Conservation (phyloP, 2,329 filamentous ascomycete genomes). For the Daldinia sp. region DNA sequence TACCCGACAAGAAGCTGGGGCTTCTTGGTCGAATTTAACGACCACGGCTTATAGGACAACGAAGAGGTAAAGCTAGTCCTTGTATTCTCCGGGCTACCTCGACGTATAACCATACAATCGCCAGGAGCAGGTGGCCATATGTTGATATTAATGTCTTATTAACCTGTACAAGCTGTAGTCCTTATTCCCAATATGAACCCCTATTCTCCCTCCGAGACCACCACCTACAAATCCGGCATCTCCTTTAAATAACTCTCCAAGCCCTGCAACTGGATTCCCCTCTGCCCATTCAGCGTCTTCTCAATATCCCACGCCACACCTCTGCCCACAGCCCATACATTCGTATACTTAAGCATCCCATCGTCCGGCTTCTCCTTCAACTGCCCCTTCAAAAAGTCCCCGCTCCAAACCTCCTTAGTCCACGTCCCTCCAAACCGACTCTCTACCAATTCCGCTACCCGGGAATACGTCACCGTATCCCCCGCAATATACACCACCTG, state of each 20-base stretch:
- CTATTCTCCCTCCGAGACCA: not conserved
- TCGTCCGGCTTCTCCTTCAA: constrained; percentile 55
- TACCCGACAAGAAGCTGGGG: no score
- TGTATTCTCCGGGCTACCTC: no score
- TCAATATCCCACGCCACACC: constrained; percentile 62
- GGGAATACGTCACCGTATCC: constrained; percentile 61
- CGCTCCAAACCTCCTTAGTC: constrained; percentile 53
- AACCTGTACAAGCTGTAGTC: not conserved
- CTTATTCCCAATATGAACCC: not conserved
- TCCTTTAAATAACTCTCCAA: constrained; percentile 50
- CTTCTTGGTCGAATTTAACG: no score
- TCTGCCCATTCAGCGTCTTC: constrained; percentile 56
- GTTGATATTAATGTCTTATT: not conserved
- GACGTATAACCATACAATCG: no score
- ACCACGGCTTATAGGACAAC: no score
- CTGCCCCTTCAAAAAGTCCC: constrained; percentile 52
- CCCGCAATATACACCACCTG: constrained; percentile 60
- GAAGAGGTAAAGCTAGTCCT: no score
- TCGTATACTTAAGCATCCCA: constrained; percentile 60
- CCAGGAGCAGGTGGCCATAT: not conserved
- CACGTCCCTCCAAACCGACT: constrained; percentile 52
- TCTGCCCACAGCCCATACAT: constrained; percentile 60
- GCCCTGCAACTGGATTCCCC: constrained; percentile 51
- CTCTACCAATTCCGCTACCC: constrained; percentile 59
- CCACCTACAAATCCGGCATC: constrained; percentile 27